A percentile compares a stretch with the other conserved stretches of the same genome.
These are phyloP conservation scores for Fraxinus xanthoxyloides DNA, from an alignment of 305 asterid genomes.

Conservation along the genomic window DNA sequence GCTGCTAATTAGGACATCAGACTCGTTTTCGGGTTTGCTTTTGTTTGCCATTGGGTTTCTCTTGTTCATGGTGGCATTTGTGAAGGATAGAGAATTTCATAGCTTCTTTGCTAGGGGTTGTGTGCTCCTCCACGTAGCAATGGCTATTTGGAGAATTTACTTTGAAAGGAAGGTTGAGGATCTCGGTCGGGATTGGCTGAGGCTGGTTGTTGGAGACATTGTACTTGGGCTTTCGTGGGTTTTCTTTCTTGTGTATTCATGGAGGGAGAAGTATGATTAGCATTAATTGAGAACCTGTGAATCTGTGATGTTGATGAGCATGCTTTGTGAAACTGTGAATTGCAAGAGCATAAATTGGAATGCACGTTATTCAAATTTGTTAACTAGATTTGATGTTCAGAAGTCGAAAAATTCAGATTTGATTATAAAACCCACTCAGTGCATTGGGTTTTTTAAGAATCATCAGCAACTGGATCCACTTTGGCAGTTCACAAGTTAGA, in stretches of 20 bases:
- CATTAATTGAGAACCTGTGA: not conserved
- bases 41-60: slow-evolving; percentile 74
- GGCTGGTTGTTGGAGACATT: slow-evolving; percentile 74
- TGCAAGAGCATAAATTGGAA: not conserved
- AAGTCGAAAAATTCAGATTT: not conserved
- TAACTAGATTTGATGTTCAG: not conserved
- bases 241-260: slow-evolving; percentile 67
- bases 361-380: not conserved
- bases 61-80: slow-evolving; percentile 94
- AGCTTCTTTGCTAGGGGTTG: slow-evolving; percentile 77
- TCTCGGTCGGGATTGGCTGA: slow-evolving; percentile 85
- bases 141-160: slow-evolving; percentile 88
- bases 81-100: slow-evolving; percentile 80
- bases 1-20: slow-evolving; percentile 78
- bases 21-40: slow-evolving; percentile 86
- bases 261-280: slow-evolving; percentile 96
- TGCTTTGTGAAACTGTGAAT: not conserved
- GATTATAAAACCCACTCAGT: not conserved
- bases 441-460: not conserved
- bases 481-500: slow-evolving; percentile 5
- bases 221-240: slow-evolving; percentile 83
- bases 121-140: slow-evolving; percentile 65
- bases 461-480: not conserved
- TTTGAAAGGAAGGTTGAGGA: slow-evolving; percentile 82
- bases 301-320: not conserved